Conservation (phyloP, 2,329 filamentous ascomycete genomes). For the Reticulascus tulasneorum region DNA sequence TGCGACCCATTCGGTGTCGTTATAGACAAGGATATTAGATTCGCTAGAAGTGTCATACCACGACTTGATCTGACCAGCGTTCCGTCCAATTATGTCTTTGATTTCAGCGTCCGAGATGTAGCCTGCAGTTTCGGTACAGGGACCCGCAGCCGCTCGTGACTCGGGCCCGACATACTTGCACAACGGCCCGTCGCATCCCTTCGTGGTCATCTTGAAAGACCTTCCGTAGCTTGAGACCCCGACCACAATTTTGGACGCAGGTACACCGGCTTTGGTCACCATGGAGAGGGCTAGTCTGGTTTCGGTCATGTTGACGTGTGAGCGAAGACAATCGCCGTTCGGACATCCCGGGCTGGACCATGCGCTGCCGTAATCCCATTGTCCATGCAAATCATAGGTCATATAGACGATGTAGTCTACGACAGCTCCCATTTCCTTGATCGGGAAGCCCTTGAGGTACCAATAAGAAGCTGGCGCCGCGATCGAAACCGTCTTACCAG, state of each 20-base stretch:
- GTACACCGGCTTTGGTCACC: conserved; percentile 29
- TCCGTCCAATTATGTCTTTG: background rate
- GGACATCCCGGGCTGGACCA: conserved; percentile 21
- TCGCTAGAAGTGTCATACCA: background rate
- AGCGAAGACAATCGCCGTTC: conserved; percentile 28
- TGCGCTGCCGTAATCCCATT: conserved; percentile 21
- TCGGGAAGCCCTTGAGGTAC: conserved; percentile 32
- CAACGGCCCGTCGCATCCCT: conserved; percentile 20
- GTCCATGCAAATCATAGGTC: conserved; percentile 30
- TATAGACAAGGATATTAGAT: conserved; percentile 18
- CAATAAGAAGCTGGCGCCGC: conserved; percentile 34
- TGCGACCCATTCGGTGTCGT: conserved; percentile 27
- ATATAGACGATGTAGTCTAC: conserved; percentile 32
- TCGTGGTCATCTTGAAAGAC: conserved; percentile 26
- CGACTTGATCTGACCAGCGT: background rate
- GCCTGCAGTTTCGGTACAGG: conserved; percentile 24
- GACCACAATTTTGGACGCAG: conserved; percentile 24
- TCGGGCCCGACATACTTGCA: conserved; percentile 21
- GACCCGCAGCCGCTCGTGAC: conserved; percentile 19
- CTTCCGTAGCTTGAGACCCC: conserved; percentile 28
- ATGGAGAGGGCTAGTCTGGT: conserved; percentile 27
- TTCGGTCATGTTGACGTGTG: conserved; percentile 35
- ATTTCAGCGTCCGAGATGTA: conserved; percentile 29
- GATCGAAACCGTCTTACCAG: conserved; percentile 27
- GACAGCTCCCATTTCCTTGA: conserved; percentile 22